Base-by-base conservation (phyloP, 441 rosid genomes). In the Gossypium lobatum region DNA sequence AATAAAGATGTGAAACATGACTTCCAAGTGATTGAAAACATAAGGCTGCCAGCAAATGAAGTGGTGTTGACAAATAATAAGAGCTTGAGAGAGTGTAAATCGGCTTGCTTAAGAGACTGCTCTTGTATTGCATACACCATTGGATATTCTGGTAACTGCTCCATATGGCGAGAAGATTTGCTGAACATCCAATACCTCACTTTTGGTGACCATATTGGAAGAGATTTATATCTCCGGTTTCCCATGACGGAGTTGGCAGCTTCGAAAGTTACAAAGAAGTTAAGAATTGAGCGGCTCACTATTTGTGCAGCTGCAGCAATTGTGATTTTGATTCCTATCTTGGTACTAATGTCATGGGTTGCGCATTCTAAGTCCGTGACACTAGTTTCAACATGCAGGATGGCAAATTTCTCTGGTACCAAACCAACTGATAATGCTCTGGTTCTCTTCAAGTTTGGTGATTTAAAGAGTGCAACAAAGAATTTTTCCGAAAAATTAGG, bases 401-500 rank as follows among this genome's bases (percentile, higher is more conserved):
- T n/a, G 58, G 7, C 21, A 48, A 48, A 3, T 21, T 67, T 25
- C 21, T 48, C 42, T 85, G 76, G 80, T 74, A 57, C 79, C 72
- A 82, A 76, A 72, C 64, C 73, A 0, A 75, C 74, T 58, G 91
- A 88, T 50, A 91, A 93, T 76, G 79, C 88, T 17, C 75, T 92
- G 73, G 58, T 81, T 73, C 87, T 91, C 2, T 92, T 84, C 76
- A 83, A 73, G 17, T 86, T 86, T 73, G 79, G 84, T 80, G 90
- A 93, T 57, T 65, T 93, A 70, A 88, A 87, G 53, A 80, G 10
- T 48, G 91, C 92, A 0, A 87, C 96, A 0, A 86, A 83, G 78
- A 87, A 84, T 68, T 93, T 91, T 84, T 87, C 93, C 0, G 85
- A 89, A 31, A 91, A 83, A 79, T 23, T 88, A 78, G 95, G 91